Evolutionary conservation across 805 yeast genomes (phyloP).

Genomic region (Candida manassasensis): DNA sequence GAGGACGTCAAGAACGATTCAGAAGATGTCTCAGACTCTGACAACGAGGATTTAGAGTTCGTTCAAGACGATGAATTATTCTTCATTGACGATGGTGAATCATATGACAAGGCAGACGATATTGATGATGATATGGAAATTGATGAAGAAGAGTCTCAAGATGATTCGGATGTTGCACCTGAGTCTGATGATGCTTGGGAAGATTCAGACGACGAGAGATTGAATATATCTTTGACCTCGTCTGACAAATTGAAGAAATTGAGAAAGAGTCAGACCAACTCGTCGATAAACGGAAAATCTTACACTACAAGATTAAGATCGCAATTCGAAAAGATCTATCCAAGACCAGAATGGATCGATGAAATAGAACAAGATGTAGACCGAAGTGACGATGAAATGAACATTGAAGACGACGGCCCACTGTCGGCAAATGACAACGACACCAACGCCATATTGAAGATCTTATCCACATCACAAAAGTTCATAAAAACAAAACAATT

Average conservation of each 20-base stretch:
- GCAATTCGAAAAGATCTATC: conserved; percentile 70
- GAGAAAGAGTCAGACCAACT: conserved; percentile 55
- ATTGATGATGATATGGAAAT: conserved; percentile 24
- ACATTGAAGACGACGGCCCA: conserved; percentile 17
- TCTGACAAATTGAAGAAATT: conserved; percentile 67
- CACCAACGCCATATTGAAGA: conserved; percentile 27
- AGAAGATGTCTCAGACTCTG: conserved; percentile 33
- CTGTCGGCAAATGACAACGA: conserved; percentile 16
- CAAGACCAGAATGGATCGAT: conserved; percentile 79
- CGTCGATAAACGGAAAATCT: conserved; percentile 50
- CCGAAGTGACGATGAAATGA: conserved; percentile 13
- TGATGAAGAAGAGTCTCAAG: conserved; percentile 22
- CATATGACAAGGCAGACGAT: conserved; percentile 22
- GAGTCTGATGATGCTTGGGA: conserved; percentile 53
- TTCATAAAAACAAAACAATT: conserved; percentile 41
- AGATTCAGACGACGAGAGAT: conserved; percentile 86
- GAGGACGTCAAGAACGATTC: conserved; percentile 16
- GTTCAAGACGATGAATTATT: conserved; percentile 39
- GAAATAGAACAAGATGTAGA: conserved; percentile 35
- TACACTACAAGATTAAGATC: conserved; percentile 63
- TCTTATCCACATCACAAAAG: conserved; percentile 29
- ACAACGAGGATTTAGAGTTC: conserved; percentile 21
- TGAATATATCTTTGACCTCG: conserved; percentile 54
- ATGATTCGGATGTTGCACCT: conserved; percentile 14
- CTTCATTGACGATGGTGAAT: conserved; percentile 41